Conservation (phyloP, 2,329 filamentous ascomycete species). For the Dactylellina parvicollis region DNA sequence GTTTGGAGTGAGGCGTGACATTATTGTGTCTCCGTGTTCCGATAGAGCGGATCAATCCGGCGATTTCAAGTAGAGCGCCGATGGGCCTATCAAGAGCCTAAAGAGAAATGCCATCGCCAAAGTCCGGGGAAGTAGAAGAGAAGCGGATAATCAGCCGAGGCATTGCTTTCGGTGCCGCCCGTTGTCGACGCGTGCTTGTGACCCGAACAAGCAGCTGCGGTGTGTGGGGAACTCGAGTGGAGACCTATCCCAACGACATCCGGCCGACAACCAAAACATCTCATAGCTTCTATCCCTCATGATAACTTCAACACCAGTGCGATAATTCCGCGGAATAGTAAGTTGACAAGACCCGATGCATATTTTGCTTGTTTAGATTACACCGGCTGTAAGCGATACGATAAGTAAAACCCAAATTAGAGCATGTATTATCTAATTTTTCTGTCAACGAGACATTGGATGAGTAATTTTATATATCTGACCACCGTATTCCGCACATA, state of each 20-base stretch:
- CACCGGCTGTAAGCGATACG: neutral
- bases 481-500: neutral
- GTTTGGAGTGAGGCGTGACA: constrained; percentile 57
- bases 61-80: neutral
- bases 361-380: too few species aligned
- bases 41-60: neutral
- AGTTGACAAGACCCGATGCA: too few species aligned
- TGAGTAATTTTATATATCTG: constrained; percentile 15
- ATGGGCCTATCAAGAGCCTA: neutral
- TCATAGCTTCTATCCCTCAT: too few species aligned
- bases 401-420: constrained; percentile 22
- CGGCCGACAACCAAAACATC: too few species aligned
- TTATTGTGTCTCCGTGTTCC: constrained; percentile 2
- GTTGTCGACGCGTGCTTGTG: constrained; percentile 42
- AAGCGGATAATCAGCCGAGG: constrained; percentile 42
- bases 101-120: constrained; percentile 27
- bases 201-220: constrained; percentile 19
- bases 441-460: constrained; percentile 9
- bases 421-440: constrained; percentile 36
- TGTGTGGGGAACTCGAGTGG: constrained; percentile 30
- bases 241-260: too few species aligned
- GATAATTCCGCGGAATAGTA: too few species aligned
- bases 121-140: constrained; percentile 22
- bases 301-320: too few species aligned
- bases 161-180: neutral